These are phyloP conservation scores for Globisporangium heterothallicum DNA, from an alignment of 352 stramenopile genomes.

Conservation along the genomic window DNA sequence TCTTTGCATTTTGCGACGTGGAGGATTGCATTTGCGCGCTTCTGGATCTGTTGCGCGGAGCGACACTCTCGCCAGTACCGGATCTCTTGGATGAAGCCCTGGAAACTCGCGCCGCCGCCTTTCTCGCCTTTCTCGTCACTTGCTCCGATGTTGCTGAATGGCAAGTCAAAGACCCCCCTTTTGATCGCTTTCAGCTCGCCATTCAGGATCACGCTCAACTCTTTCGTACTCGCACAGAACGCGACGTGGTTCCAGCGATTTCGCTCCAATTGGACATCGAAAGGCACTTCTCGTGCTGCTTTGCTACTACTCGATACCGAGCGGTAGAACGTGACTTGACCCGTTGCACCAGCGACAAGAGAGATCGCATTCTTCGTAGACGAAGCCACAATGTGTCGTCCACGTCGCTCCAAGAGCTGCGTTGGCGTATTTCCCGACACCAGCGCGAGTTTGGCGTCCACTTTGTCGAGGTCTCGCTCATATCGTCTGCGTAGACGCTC, in stretches of 20 bases:
- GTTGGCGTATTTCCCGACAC: slow-evolving; percentile 44
- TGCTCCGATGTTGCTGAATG: slow-evolving; percentile 39
- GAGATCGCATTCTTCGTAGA: slow-evolving; percentile 47
- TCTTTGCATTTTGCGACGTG: slow-evolving; percentile 28
- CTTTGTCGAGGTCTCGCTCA: slow-evolving; percentile 54
- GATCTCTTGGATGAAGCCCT: slow-evolving; percentile 58
- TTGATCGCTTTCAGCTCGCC: slow-evolving; percentile 31
- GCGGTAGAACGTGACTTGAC: slow-evolving; percentile 40
- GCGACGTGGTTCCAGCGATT: slow-evolving; percentile 61
- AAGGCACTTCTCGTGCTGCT: slow-evolving; percentile 35
- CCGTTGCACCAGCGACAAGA: slow-evolving; percentile 24
- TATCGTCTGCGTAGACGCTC: slow-evolving; percentile 36
- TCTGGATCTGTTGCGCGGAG: slow-evolving; percentile 28
- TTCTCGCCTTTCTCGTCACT: neutral
- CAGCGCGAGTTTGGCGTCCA: slow-evolving; percentile 48
- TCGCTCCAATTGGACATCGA: slow-evolving; percentile 33
- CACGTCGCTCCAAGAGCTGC: slow-evolving; percentile 41
- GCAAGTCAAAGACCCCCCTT: slow-evolving; percentile 51
- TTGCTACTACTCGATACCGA: slow-evolving; percentile 14
- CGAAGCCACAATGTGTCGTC: slow-evolving; percentile 58
- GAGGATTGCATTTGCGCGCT: slow-evolving; percentile 31
- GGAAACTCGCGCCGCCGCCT: slow-evolving; percentile 38
- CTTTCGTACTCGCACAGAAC: slow-evolving; percentile 38
- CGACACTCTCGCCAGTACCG: slow-evolving; percentile 57
- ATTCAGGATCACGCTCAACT: slow-evolving; percentile 50